A percentile compares a stretch with the other conserved stretches of the same genome.
phyloP scores from a whole-genome alignment of 2,329 filamentous ascomycete genomes.

The Aspergillus arachidicola region DNA sequence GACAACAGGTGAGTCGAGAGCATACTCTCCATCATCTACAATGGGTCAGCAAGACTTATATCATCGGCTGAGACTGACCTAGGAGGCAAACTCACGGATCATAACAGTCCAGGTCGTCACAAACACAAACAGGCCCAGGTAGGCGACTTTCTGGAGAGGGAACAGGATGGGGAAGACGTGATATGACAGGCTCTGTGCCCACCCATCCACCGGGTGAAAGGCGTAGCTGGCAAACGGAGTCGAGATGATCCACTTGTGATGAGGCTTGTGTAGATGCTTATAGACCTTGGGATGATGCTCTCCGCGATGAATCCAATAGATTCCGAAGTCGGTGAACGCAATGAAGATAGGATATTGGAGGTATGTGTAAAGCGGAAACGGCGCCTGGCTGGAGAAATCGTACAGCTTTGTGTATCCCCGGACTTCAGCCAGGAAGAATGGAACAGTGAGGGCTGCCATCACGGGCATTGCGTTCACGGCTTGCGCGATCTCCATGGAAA shows the following conservation, averaged over 20 bases:
- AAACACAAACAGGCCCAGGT: slow-evolving; percentile 80
- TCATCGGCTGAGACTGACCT: background rate
- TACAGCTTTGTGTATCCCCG: slow-evolving; percentile 85
- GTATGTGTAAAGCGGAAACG: slow-evolving; percentile 74
- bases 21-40: slow-evolving; percentile 82
- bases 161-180: slow-evolving; percentile 91
- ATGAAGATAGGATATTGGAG: slow-evolving; percentile 86
- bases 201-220: slow-evolving; percentile 93
- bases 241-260: slow-evolving; percentile 99
- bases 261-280: slow-evolving; percentile 89
- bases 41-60: slow-evolving; percentile 1
- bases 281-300: slow-evolving; percentile 80
- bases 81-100: slow-evolving; percentile 56
- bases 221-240: slow-evolving; percentile 89
- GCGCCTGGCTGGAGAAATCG: slow-evolving; percentile 71
- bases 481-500: slow-evolving; percentile 79
- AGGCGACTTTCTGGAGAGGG: slow-evolving; percentile 87
- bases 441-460: slow-evolving; percentile 79
- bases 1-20: slow-evolving; percentile 80
- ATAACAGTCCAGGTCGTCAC: slow-evolving; percentile 96
- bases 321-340: slow-evolving; percentile 80
- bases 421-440: slow-evolving; percentile 80
- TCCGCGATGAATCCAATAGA: slow-evolving; percentile 88
- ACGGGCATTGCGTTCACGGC: slow-evolving; percentile 72
- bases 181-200: slow-evolving; percentile 83